Conservation (phyloP, 2,329 filamentous ascomycete genomes). For the Xylaria sp. region DNA sequence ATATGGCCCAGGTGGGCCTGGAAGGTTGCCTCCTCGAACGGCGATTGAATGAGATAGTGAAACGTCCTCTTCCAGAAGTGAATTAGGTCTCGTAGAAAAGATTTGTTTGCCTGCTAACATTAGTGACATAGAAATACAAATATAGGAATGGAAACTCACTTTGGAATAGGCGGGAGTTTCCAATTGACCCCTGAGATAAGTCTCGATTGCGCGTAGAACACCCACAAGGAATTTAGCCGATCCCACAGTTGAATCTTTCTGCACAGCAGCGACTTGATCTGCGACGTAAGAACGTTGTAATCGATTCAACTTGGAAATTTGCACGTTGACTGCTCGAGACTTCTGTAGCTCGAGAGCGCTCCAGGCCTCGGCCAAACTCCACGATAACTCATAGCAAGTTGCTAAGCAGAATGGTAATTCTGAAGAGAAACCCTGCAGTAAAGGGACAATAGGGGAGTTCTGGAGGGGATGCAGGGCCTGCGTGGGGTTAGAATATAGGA, state of each 20-base stretch:
- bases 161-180: conserved; percentile 46
- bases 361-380: conserved; percentile 56
- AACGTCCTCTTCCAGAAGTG: conserved; percentile 67
- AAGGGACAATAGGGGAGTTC: conserved; percentile 62
- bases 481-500: conserved; percentile 52
- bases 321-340: conserved; percentile 56
- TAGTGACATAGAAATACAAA: conserved; percentile 14
- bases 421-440: conserved; percentile 53
- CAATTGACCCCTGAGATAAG: conserved; percentile 54
- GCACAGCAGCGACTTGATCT: conserved; percentile 63
- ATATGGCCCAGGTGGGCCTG: conserved; percentile 69
- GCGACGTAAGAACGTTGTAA: conserved; percentile 69
- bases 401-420: conserved; percentile 61
- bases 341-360: conserved; percentile 55
- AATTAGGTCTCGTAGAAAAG: conserved; percentile 54
- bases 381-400: conserved; percentile 61
- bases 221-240: conserved; percentile 62
- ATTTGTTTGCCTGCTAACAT: conserved; percentile 46
- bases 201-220: conserved; percentile 54
- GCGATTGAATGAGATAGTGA: conserved; percentile 53
- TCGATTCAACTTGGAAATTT: conserved; percentile 65
- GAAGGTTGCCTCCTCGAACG: conserved; percentile 71
- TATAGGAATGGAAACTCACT: conserved; percentile 39
- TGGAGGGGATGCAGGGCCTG: conserved; percentile 69
- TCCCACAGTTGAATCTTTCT: conserved; percentile 69